Base-by-base conservation (phyloP, 164 flowering plant species). In the Paratinospora sagittata region DNA sequence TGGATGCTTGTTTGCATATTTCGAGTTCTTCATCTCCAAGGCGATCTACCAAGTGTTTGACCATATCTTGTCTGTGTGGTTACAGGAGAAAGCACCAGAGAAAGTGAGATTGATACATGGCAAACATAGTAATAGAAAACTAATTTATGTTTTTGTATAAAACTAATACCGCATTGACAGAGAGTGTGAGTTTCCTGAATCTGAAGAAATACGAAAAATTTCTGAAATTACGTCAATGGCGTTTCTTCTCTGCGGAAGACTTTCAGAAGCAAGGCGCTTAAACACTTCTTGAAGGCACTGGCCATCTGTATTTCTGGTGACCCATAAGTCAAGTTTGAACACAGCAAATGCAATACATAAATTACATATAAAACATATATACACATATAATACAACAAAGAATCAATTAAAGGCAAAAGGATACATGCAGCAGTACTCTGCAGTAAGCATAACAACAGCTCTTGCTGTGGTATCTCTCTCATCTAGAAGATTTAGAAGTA, bases 361-460 rank as follows among this genome's bases (percentile, higher is more conserved):
- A 41, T 8, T 41, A 12, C 3, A 12, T 8, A 41, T 41, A 8
- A n/a, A 41, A 41, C 34, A 30, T 1, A 30, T 30, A 30, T 30
- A 1, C 4, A 4, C 34, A 1, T 30, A 30, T 41, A 41, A 41
- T 8, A 41, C 19, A 21, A 75, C 45, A 10, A 67, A 24, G 24
- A 19, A 45, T 30, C 30, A 23, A 23, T 64, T 43, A 62, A 62
- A 70, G 37, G 39, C 55, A 67, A 26, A 65, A 60, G 61, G 68
- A 67, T 89, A 89, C 97, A 79, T 75, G 61, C 83, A 84, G 78
- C 92, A 93, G 74, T 78, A 87, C 78, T 93, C 96, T 78, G 97
- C 93, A 60, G 80, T 70, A 13, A 89, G 87, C 64, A 74, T 74
- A 67, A 81, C 84, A 76, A 85, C 89, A 73, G 95, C 95, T 85